Evolutionary conservation across 768 basidiomycete species (phyloP).

Genomic region (Tubosaeta sp.): DNA sequence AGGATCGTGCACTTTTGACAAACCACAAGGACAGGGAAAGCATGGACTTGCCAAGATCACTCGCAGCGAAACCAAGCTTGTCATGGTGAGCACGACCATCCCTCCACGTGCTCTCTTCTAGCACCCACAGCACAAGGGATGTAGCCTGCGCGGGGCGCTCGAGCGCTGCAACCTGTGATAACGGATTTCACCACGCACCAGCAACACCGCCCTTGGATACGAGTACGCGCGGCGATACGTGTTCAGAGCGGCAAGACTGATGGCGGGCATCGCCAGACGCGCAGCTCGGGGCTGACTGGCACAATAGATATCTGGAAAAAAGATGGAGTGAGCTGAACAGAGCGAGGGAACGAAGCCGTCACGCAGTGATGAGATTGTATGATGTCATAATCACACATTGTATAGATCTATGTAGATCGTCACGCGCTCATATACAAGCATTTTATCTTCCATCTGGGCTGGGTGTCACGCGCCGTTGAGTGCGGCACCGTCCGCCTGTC

Average conservation of each 20-base stretch:
- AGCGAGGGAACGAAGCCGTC: background rate
- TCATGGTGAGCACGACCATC: constrained; percentile 1
- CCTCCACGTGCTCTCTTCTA: constrained; percentile 9
- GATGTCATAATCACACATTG: constrained; percentile 5
- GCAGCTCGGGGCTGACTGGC: background rate
- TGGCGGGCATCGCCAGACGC: background rate
- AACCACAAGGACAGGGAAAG: constrained; percentile 17
- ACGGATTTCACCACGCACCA: constrained; percentile 6
- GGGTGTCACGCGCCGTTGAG: constrained; percentile 6
- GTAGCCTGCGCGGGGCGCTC: constrained; percentile 5
- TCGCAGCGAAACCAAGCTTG: constrained; percentile 16
- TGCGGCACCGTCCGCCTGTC: constrained; percentile 11
- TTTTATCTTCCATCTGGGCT: constrained; percentile 14
- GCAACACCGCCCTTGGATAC: background rate
- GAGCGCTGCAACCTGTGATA: background rate
- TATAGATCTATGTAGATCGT: background rate
- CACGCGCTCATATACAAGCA: background rate
- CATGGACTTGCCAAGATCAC: constrained; percentile 16
- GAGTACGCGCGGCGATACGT: background rate
- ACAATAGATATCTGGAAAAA: background rate
- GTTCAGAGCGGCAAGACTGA: background rate
- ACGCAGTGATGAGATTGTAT: too few species aligned
- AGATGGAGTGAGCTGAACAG: background rate
- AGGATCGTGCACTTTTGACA: background rate
- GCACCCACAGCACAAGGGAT: constrained; percentile 13